Conservation (phyloP, 2,329 filamentous ascomycete species). For the Cladophialophora yegresii region DNA sequence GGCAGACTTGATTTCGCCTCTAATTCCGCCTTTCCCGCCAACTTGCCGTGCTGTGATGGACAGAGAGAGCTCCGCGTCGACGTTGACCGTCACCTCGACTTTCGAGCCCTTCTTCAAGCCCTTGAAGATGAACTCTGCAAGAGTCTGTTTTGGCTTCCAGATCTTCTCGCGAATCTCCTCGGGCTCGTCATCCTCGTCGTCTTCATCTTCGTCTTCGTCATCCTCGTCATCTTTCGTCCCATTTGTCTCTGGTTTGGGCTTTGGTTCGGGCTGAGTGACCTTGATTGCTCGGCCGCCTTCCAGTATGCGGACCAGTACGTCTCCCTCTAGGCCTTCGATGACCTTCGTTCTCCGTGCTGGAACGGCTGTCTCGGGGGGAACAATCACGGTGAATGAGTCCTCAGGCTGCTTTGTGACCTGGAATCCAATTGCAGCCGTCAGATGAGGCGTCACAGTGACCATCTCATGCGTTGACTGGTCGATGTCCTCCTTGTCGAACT, state of each 20-base stretch:
- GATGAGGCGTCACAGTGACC: slow-evolving; percentile 90
- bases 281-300: slow-evolving; percentile 92
- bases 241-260: slow-evolving; percentile 64
- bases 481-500: slow-evolving; percentile 91
- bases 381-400: slow-evolving; percentile 73
- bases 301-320: slow-evolving; percentile 82
- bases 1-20: slow-evolving; percentile 59
- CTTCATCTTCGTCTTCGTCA: slow-evolving; percentile 64
- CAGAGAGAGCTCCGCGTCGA: slow-evolving; percentile 75
- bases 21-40: slow-evolving; percentile 80
- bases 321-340: slow-evolving; percentile 75
- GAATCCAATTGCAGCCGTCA: slow-evolving; percentile 84
- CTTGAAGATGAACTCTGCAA: slow-evolving; percentile 83
- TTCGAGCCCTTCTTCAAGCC: slow-evolving; percentile 84
- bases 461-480: slow-evolving; percentile 94
- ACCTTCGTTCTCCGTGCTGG: slow-evolving; percentile 83
- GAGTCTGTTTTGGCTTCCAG: slow-evolving; percentile 80
- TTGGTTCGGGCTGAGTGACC: slow-evolving; percentile 82
- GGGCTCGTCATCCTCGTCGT: slow-evolving; percentile 71
- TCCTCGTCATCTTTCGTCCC: slow-evolving; percentile 62
- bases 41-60: slow-evolving; percentile 82
- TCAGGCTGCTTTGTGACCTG: slow-evolving; percentile 29
- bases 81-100: slow-evolving; percentile 91
- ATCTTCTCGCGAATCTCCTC: slow-evolving; percentile 87
- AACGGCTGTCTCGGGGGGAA: slow-evolving; percentile 83